Evolutionary conservation across 2,329 filamentous ascomycete genomes (phyloP), one percentile per base, ranked within the genome.

Genomic region (Cladosporium sp.): DNA sequence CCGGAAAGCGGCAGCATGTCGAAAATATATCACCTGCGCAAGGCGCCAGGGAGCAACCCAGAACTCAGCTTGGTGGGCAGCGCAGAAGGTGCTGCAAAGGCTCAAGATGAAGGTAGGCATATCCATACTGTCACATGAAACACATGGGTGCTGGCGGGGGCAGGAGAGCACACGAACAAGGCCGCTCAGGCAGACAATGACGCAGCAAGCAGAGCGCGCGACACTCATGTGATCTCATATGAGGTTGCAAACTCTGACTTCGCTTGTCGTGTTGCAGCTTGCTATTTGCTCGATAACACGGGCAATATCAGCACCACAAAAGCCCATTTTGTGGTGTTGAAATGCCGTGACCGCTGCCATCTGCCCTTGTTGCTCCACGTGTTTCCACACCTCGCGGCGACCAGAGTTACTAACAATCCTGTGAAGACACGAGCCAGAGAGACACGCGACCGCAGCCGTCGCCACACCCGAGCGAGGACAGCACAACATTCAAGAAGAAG

Each of bases 11-110:
- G 68, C 62, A 68, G 66, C 52, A 64, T 70, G 60, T 69, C 65
- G 3, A 68, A 67, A 44, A 57, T 79, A 69, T 71, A 75, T 67
- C 65, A 70, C 25, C 68, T 78, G 57, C 70, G 74, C 52, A 74
- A 73, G 56, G 70, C 70, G 55, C 71, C 74, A n/a, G 76, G 75
- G 28, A 80, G 78, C 36, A 78, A 77, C 49, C 77, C 78, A 44
- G 77, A 80, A 57, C 64, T 80, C 55, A 75, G 70, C 60, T 56
- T 71, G 62, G 61, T 71, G 37, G 64, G 66, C 25, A 69, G 69
- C 53, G 62, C 64, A 47, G 68, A 70, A 56, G 65, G 63, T 44
- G 59, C 64, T 39, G 53, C 60, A 49, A 66, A 66, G 57, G 53
- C 58, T 19, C 59, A 61, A 19, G 57, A 57, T 59, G 66, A 70